Conservation (phyloP, 2,329 filamentous ascomycete genomes). For the Calonectria hongkongensis region DNA sequence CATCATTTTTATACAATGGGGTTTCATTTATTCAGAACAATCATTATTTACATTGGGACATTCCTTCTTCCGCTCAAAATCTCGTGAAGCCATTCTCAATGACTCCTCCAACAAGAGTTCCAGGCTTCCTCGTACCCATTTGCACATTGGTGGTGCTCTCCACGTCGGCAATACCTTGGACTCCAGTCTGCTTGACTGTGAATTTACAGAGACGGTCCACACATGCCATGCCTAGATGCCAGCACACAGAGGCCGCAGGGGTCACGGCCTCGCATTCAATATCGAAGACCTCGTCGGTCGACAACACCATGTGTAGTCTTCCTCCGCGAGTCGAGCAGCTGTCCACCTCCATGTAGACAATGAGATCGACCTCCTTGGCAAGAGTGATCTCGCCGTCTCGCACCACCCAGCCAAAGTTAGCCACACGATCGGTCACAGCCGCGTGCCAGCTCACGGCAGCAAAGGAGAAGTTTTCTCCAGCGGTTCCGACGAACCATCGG, state of each 20-base stretch:
- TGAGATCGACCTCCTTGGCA: background rate
- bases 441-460: conserved; percentile 22
- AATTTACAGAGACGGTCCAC: conserved; percentile 21
- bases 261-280: conserved; percentile 9
- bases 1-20: background rate
- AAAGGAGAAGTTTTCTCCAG: conserved; percentile 19
- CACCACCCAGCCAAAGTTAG: conserved; percentile 29
- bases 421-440: background rate
- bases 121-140: background rate
- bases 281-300: conserved; percentile 15
- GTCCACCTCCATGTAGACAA: conserved; percentile 17
- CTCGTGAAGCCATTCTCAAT: conserved; percentile 25
- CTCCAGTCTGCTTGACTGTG: conserved; percentile 21
- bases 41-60: background rate
- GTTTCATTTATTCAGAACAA: background rate
- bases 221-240: conserved; percentile 27
- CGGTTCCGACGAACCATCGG: conserved; percentile 25
- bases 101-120: conserved; percentile 13
- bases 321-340: conserved; percentile 18
- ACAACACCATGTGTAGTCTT: background rate
- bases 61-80: background rate
- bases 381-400: conserved; percentile 20
- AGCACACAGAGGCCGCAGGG: conserved; percentile 1
- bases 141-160: conserved; percentile 20
- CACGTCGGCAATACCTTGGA: conserved; percentile 18